phyloP scores from a whole-genome alignment of 371 early-diverging fungal species.

The Mortierella sp. region DNA sequence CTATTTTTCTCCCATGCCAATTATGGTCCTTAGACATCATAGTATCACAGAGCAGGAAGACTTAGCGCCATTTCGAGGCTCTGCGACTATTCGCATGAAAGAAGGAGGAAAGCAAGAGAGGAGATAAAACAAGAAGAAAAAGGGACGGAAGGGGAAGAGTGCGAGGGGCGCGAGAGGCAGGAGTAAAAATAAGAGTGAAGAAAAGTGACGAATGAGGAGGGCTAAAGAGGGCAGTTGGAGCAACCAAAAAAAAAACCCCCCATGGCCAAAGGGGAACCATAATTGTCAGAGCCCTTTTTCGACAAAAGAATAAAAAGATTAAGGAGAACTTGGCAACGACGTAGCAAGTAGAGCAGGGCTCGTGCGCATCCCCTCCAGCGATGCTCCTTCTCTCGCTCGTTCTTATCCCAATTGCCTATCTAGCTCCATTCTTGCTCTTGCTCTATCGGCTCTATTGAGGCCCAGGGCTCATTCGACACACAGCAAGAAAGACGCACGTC shows the following conservation, averaged over 20 bases:
- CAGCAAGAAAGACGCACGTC: background rate
- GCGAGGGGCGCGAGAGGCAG: background rate
- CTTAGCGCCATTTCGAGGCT: background rate
- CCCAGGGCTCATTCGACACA: background rate
- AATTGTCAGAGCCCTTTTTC: background rate
- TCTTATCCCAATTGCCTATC: background rate
- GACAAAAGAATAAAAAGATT: background rate
- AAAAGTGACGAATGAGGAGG: background rate
- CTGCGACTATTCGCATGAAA: too few relatives aligned
- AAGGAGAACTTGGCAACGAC: background rate
- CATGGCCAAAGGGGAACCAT: background rate
- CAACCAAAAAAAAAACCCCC: background rate
- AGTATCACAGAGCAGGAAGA: background rate
- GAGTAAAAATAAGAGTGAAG: background rate
- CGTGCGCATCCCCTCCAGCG: background rate
- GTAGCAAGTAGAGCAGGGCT: conserved; percentile 9
- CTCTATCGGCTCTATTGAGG: background rate
- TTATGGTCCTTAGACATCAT: background rate
- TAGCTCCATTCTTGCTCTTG: background rate
- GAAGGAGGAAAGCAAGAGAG: background rate
- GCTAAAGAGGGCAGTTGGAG: background rate
- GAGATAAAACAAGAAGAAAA: background rate
- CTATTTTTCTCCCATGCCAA: background rate
- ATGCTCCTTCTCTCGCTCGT: too few relatives aligned
- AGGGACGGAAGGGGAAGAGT: background rate